Percentiles rank a stretch among this genome's conserved stretches.
Conservation (phyloP, 805 yeast genomes). For the Candida ipomoeae region DNA sequence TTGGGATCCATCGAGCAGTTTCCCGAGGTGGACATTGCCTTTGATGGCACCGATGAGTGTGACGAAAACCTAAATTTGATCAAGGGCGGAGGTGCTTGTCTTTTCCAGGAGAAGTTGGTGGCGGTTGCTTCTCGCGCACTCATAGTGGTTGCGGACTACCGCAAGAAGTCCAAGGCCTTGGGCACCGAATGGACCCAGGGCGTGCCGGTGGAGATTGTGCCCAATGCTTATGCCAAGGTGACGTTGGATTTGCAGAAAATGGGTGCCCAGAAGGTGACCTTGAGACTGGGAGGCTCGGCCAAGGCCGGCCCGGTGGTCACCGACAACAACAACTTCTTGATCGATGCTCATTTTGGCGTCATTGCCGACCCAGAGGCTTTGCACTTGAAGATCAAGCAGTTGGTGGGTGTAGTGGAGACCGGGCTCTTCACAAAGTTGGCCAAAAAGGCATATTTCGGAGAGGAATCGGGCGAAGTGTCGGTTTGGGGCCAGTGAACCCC, state of each 20-base stretch:
- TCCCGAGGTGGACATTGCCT: conserved; percentile 83
- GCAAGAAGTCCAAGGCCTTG: conserved; percentile 71
- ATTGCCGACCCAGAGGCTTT: conserved; percentile 50
- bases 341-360: conserved; percentile 90
- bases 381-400: conserved; percentile 60
- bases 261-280: conserved; percentile 59
- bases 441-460: conserved; percentile 83
- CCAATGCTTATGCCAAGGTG: conserved; percentile 79
- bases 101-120: conserved; percentile 92
- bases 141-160: conserved; percentile 85
- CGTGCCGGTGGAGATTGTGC: conserved; percentile 93
- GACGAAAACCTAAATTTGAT: conserved; percentile 77
- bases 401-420: conserved; percentile 95
- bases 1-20: conserved; percentile 81
- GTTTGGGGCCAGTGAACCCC: conserved; percentile 8
- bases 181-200: conserved; percentile 87
- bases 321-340: conserved; percentile 88
- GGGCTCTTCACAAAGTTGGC: conserved; percentile 82
- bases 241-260: conserved; percentile 53
- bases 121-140: conserved; percentile 75
- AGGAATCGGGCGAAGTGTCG: conserved; percentile 57
- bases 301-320: conserved; percentile 98
- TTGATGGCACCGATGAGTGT: conserved; percentile 98
- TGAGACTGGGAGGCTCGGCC: conserved; percentile 84
- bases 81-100: conserved; percentile 98